phyloP scores from a whole-genome alignment of 164 flowering plant genomes.

The Vitis labrusca region DNA sequence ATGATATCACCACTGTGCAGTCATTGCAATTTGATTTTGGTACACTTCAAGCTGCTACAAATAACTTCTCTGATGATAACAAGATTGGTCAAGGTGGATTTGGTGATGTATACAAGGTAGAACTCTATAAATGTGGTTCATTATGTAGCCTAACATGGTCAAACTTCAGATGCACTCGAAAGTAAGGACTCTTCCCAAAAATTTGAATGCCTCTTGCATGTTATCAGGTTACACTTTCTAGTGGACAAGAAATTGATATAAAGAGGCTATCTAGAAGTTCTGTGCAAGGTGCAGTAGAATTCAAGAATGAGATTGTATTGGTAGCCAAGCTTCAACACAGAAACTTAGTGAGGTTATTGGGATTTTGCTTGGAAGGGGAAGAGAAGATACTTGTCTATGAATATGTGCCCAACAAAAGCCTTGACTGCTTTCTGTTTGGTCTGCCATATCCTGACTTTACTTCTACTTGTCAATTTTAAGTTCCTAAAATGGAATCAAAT shows the following conservation, averaged over 20 bases:
- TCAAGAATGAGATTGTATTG: slow-evolving; percentile 29
- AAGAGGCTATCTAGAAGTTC: slow-evolving; percentile 41
- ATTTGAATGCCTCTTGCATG: background rate
- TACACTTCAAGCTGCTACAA: slow-evolving; percentile 18
- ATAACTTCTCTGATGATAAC: slow-evolving; percentile 19
- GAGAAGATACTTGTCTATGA: slow-evolving; percentile 45
- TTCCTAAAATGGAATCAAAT: too few species aligned
- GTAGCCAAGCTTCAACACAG: slow-evolving; percentile 36
- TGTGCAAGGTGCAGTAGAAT: slow-evolving; percentile 36
- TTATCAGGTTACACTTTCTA: slow-evolving; percentile 30
- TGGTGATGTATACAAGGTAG: slow-evolving; percentile 29
- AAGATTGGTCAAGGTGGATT: slow-evolving; percentile 30
- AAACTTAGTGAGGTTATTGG: slow-evolving; percentile 28
- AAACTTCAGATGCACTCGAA: background rate
- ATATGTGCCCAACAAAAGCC: slow-evolving; percentile 40
- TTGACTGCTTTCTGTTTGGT: slow-evolving; percentile 38
- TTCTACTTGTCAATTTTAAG: background rate
- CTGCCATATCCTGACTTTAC: background rate
- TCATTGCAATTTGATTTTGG: slow-evolving; percentile 19
- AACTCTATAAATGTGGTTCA: background rate
- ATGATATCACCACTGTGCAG: slow-evolving; percentile 13
- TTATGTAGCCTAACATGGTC: background rate
- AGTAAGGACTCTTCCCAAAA: too few species aligned
- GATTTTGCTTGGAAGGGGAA: slow-evolving; percentile 30
- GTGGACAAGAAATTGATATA: slow-evolving; percentile 33